Evolutionary conservation across 2,329 filamentous ascomycete genomes (phyloP).

Genomic region (Penicillium sp.): DNA sequence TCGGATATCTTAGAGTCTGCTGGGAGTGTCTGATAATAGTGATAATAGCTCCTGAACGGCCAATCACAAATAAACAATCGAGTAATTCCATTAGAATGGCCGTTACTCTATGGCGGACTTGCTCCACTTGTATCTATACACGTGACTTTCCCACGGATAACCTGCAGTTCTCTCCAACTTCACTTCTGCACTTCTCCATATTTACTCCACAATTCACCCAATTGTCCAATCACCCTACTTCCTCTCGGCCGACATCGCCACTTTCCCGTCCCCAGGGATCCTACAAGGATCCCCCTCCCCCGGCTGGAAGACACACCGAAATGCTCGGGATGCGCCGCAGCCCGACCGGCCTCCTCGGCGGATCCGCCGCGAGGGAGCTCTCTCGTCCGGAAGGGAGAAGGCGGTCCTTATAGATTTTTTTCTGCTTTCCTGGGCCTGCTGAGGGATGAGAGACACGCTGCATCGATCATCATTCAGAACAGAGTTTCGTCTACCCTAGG

Average conservation of each 20-base stretch:
- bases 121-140: background rate
- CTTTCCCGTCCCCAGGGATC: slow-evolving; percentile 13
- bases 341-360: slow-evolving; percentile 20
- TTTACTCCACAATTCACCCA: background rate
- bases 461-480: slow-evolving; percentile 4
- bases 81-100: background rate
- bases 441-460: slow-evolving; percentile 14
- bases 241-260: slow-evolving; percentile 30
- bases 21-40: background rate
- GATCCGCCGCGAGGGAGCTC: slow-evolving; percentile 1
- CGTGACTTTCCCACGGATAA: slow-evolving; percentile 29
- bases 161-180: slow-evolving; percentile 1
- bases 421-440: background rate
- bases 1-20: background rate
- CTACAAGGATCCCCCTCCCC: background rate
- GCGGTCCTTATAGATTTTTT: slow-evolving; percentile 18
- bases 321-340: slow-evolving; percentile 24
- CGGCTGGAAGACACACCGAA: background rate
- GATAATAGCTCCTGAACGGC: background rate
- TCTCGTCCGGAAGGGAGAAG: slow-evolving; percentile 12
- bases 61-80: background rate
- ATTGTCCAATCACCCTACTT: background rate
- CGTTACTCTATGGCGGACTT: too few relatives aligned
- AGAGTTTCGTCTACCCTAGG: slow-evolving; percentile 17
- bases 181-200: background rate